Evolutionary conservation across 2,329 filamentous ascomycete species (phyloP).

Genomic region (Xylaria sp.): DNA sequence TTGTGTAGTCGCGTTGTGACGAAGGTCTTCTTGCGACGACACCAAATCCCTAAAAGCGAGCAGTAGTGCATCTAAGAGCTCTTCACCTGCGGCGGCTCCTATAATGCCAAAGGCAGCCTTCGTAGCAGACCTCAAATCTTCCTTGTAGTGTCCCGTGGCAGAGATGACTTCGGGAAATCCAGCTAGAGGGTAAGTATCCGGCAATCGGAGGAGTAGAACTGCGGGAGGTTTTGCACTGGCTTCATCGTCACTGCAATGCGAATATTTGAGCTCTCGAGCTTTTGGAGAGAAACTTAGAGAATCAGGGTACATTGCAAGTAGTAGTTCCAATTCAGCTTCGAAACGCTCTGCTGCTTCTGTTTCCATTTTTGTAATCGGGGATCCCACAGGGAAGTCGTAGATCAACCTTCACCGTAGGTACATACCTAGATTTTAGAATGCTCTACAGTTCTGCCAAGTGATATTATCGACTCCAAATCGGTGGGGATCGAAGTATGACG

Average conservation of each 20-base stretch:
- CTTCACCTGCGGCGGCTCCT: slow-evolving; percentile 26
- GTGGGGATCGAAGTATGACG: slow-evolving; percentile 24
- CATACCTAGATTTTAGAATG: background rate
- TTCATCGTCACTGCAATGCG: slow-evolving; percentile 6
- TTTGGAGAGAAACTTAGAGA: slow-evolving; percentile 36
- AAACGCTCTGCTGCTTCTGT: slow-evolving; percentile 31
- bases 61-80: slow-evolving; percentile 39
- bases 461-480: background rate
- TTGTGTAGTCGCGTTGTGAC: background rate
- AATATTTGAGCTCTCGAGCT: slow-evolving; percentile 39
- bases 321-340: slow-evolving; percentile 28
- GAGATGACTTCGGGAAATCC: slow-evolving; percentile 38
- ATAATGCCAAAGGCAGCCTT: slow-evolving; percentile 31
- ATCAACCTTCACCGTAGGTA: background rate
- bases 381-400: background rate
- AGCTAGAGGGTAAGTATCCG: slow-evolving; percentile 37
- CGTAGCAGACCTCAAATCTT: slow-evolving; percentile 37
- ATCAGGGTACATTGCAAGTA: slow-evolving; percentile 40
- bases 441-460: background rate
- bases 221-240: background rate
- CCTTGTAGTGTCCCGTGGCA: slow-evolving; percentile 33
- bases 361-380: slow-evolving; percentile 18
- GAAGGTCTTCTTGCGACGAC: slow-evolving; percentile 5
- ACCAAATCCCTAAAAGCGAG: slow-evolving; percentile 37
- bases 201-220: slow-evolving; percentile 37